Evolutionary conservation across 495 filamentous ascomycete genomes (phyloP).

Genomic region (Pyrenula aspistea): DNA sequence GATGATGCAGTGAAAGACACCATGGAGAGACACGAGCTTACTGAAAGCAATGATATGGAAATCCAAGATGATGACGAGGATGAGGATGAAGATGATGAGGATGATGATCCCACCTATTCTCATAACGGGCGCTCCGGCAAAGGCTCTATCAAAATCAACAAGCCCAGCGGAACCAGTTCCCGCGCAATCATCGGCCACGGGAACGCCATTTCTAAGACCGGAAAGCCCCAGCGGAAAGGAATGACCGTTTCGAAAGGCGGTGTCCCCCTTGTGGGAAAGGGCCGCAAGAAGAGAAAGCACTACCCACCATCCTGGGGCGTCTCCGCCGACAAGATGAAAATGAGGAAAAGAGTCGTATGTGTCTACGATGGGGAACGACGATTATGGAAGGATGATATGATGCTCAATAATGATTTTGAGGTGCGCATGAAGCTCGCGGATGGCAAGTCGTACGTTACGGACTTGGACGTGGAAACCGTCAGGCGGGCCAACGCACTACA

Average conservation of each 20-base stretch:
- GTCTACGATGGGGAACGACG: conserved; percentile 84
- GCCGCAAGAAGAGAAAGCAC: conserved; percentile 77
- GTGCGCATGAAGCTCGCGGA: conserved; percentile 69
- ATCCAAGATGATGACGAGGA: conserved; percentile 35
- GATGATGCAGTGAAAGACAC: conserved; percentile 77
- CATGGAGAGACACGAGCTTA: conserved; percentile 66
- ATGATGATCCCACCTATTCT: conserved; percentile 31
- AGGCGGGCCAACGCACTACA: conserved; percentile 74
- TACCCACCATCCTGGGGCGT: conserved; percentile 92
- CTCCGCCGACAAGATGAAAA: conserved; percentile 80
- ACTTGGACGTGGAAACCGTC: conserved; percentile 85
- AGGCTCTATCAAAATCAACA: conserved; percentile 28
- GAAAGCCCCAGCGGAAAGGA: conserved; percentile 22
- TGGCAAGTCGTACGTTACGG: conserved; percentile 69
- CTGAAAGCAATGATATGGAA: conserved; percentile 39
- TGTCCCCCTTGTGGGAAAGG: conserved; percentile 47
- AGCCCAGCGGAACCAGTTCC: conserved; percentile 19
- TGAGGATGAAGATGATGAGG: conserved; percentile 45
- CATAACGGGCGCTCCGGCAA: conserved; percentile 34
- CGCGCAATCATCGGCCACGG: conserved; percentile 37
- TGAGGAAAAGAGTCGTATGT: conserved; percentile 90
- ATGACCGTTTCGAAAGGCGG: conserved; percentile 39
- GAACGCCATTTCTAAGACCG: conserved; percentile 33
- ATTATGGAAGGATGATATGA: conserved; percentile 98
- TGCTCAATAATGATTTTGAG: conserved; percentile 91